Percentiles rank a stretch among this genome's conserved stretches.
Conservation (phyloP, 2,329 filamentous ascomycete species). For the Nigrospora osmanthi region DNA sequence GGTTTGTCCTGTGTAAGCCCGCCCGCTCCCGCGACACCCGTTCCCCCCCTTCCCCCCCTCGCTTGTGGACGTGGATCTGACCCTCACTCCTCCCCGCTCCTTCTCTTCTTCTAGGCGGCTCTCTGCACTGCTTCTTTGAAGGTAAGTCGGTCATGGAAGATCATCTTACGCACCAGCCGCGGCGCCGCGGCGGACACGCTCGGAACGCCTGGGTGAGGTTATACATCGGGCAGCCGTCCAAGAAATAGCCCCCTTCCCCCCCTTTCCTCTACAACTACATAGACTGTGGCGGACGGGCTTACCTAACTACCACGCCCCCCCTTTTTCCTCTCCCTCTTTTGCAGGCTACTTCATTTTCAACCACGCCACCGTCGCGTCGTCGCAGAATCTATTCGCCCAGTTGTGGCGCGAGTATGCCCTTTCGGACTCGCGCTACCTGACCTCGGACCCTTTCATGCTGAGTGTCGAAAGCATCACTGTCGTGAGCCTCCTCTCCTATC, state of each 20-base stretch:
- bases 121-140: conserved; percentile 76
- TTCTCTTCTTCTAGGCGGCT: conserved; percentile 39
- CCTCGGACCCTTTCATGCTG: conserved; percentile 74
- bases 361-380: conserved; percentile 55
- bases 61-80: too few relatives aligned
- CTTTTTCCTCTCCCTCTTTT: too few relatives aligned
- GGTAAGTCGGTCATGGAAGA: conserved; percentile 31
- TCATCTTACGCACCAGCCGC: too few relatives aligned
- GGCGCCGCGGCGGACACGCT: too few relatives aligned
- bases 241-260: too few relatives aligned
- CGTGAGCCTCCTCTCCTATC: conserved; percentile 36
- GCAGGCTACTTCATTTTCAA: conserved; percentile 69
- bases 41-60: too few relatives aligned
- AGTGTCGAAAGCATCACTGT: conserved; percentile 79
- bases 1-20: conserved; percentile 48
- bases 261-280: too few relatives aligned
- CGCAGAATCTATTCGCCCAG: conserved; percentile 70
- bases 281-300: too few relatives aligned
- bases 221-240: too few relatives aligned
- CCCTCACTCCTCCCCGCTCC: too few relatives aligned
- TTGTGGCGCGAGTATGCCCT: conserved; percentile 90
- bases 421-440: conserved; percentile 81
- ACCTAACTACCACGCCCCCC: background rate
- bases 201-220: too few relatives aligned
- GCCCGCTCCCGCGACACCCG: too few relatives aligned